Evolutionary conservation across 208 protist species (phyloP), one percentile per base, ranked within the genome.

Genomic region (Trypanosoma mega): DNA sequence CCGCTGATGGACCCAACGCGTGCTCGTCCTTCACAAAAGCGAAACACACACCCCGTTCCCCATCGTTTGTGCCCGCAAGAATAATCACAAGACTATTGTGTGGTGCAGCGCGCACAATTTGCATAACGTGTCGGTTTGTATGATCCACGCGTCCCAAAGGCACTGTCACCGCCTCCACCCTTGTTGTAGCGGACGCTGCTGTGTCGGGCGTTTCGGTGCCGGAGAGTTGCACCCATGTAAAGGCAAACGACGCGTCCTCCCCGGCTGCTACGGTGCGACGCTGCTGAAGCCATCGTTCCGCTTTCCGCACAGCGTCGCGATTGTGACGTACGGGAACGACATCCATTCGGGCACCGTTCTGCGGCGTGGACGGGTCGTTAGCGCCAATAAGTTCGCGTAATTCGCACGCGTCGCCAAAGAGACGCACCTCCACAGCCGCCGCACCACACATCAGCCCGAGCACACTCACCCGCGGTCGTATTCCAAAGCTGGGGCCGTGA

Each of bases 21-120:
- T 36, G 73, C 26, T 68, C 60, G 47, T 94, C 87, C 69, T 94
- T 94, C 44, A 94, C 68, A 37, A 91, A 91, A 2, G 68, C 78
- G 63, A 94, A 94, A 39, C 72, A 80, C 1, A 76, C 71, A 6
- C 87, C 87, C 20, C 82, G 81, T 11, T 73, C 72, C 1, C 58
- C 49, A 12, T n/a, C n/a, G n/a, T n/a, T n/a, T n/a, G n/a, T n/a
- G n/a, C 62, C 82, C 8, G 69, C 62, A 9, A 94, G 11, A 16
- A 94, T 53, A 26, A 89, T 3, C 7, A 94, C 65, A 27, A 94
- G 61, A 9, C 81, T 90, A 29, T 88, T 80, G 18, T 94, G 74
- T 12, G 81, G 81, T 16, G 71, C 74, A 23, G 82, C 83, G 21
- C 79, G 72, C 29, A 94, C 52, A n/a, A 94, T 74, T 36, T 70